phyloP scores from a whole-genome alignment of 192 early-diverging fungal genomes.

The Gamsiella multidivaricata region DNA sequence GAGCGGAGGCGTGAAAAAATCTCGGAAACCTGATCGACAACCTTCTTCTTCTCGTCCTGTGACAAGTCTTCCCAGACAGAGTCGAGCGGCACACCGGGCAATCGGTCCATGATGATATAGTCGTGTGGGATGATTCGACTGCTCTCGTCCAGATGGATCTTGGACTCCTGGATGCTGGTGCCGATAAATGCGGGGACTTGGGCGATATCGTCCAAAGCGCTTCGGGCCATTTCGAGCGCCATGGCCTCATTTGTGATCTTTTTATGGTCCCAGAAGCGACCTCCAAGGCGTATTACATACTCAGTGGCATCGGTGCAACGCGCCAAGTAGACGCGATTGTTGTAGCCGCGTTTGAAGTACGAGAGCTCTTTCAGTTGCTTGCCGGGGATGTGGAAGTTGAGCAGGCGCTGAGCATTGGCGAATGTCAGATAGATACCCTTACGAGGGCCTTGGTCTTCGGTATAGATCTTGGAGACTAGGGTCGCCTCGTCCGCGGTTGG shows the following conservation, averaged over 20 bases:
- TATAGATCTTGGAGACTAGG: slow-evolving; percentile 12
- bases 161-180: slow-evolving; percentile 41
- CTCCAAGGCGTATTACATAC: slow-evolving; percentile 45
- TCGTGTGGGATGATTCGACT: slow-evolving; percentile 28
- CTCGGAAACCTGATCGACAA: slow-evolving; percentile 14
- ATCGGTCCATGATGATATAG: slow-evolving; percentile 41
- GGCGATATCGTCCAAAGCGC: slow-evolving; percentile 5
- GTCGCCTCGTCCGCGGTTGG: not conserved
- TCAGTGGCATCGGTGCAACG: slow-evolving; percentile 29
- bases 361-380: slow-evolving; percentile 24
- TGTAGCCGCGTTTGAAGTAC: slow-evolving; percentile 42
- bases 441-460: slow-evolving; percentile 29
- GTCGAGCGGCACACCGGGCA: slow-evolving; percentile 43
- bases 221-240: slow-evolving; percentile 20
- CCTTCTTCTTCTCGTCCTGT: slow-evolving; percentile 21
- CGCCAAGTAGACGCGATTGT: slow-evolving; percentile 49
- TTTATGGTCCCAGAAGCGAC: slow-evolving; percentile 48
- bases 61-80: slow-evolving; percentile 30
- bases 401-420: slow-evolving; percentile 16
- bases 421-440: slow-evolving; percentile 25
- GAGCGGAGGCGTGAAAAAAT: slow-evolving; percentile 31
- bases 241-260: slow-evolving; percentile 44
- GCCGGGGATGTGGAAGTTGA: slow-evolving; percentile 29
- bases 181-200: slow-evolving; percentile 26
- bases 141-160: slow-evolving; percentile 13